phyloP scores from a whole-genome alignment of 1,139 yeast genomes.

The Saccharomyces hybrid region DNA sequence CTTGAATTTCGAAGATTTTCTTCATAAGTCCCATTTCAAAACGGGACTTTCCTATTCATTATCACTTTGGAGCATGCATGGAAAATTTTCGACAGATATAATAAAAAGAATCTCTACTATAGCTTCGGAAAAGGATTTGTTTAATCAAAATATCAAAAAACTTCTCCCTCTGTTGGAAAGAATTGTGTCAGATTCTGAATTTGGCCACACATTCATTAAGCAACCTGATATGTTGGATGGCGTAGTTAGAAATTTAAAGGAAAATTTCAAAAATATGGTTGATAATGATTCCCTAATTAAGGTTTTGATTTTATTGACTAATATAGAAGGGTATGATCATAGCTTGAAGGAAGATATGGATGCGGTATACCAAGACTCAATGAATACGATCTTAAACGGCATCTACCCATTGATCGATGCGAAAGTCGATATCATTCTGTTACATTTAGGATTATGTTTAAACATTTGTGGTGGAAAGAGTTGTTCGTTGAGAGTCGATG shows the following conservation, averaged over 20 bases:
- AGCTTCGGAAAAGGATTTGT: neutral
- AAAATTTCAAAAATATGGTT: neutral
- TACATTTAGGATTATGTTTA: conserved; percentile 21
- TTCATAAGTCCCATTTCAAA: conserved; percentile 7
- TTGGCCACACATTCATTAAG: neutral
- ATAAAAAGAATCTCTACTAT: neutral
- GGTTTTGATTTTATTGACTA: conserved; percentile 18
- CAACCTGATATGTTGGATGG: neutral
- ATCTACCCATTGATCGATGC: neutral
- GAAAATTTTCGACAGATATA: neutral
- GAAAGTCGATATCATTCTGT: conserved; percentile 12
- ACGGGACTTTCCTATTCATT: conserved; percentile 14
- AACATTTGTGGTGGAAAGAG: conserved; percentile 12
- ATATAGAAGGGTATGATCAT: conserved; percentile 5
- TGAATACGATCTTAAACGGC: neutral
- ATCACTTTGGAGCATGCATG: conserved; percentile 8
- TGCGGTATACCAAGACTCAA: conserved; percentile 2
- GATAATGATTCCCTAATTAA: conserved; percentile 12
- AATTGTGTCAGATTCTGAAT: neutral
- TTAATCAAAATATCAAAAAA: conserved; percentile 1
- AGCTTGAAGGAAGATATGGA: neutral
- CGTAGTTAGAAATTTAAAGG: neutral
- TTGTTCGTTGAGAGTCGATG: neutral
- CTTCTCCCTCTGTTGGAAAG: neutral
- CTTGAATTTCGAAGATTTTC: conserved; percentile 18